Evolutionary conservation across 2,329 filamentous ascomycete species (phyloP).

Genomic region (Phyllosticta citriasiana): DNA sequence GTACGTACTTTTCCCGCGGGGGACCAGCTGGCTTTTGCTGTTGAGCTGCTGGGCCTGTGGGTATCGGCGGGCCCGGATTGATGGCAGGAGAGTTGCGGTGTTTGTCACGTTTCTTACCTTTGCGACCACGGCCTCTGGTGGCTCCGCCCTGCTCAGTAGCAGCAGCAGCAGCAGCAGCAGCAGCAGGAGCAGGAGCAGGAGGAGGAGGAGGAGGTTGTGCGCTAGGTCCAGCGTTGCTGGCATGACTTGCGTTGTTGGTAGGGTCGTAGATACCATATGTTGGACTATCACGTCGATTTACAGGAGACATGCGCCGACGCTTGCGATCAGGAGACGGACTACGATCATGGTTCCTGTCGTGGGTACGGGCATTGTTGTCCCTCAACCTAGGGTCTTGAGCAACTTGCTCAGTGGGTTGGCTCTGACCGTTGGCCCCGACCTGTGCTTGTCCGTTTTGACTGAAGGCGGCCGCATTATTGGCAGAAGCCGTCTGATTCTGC

Average conservation of each 20-base stretch:
- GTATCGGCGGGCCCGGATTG: neutral
- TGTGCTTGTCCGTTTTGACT: slow-evolving; percentile 5
- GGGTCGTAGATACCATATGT: slow-evolving; percentile 65
- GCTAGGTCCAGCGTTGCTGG: neutral
- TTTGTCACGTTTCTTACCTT: slow-evolving; percentile 32
- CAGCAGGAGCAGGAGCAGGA: too few relatives aligned
- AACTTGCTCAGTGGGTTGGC: neutral
- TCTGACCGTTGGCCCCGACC: neutral
- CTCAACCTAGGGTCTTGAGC: slow-evolving; percentile 8
- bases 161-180: too few relatives aligned
- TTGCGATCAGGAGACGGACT: slow-evolving; percentile 63
- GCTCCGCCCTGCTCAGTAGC: slow-evolving; percentile 43
- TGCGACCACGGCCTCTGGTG: slow-evolving; percentile 41
- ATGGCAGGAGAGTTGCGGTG: slow-evolving; percentile 14
- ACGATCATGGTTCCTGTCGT: slow-evolving; percentile 19
- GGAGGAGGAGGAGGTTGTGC: neutral
- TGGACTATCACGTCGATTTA: slow-evolving; percentile 55
- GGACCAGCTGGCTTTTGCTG: neutral
- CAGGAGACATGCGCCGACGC: slow-evolving; percentile 55
- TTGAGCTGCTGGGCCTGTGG: slow-evolving; percentile 1
- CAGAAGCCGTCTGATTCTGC: neutral
- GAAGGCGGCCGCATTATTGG: neutral
- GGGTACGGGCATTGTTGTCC: slow-evolving; percentile 1
- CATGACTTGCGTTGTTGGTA: slow-evolving; percentile 35
- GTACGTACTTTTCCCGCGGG: slow-evolving; percentile 55